Base-by-base conservation (phyloP, 1,284 basidiomycete genomes). In the Stygiomarasmius scandens region DNA sequence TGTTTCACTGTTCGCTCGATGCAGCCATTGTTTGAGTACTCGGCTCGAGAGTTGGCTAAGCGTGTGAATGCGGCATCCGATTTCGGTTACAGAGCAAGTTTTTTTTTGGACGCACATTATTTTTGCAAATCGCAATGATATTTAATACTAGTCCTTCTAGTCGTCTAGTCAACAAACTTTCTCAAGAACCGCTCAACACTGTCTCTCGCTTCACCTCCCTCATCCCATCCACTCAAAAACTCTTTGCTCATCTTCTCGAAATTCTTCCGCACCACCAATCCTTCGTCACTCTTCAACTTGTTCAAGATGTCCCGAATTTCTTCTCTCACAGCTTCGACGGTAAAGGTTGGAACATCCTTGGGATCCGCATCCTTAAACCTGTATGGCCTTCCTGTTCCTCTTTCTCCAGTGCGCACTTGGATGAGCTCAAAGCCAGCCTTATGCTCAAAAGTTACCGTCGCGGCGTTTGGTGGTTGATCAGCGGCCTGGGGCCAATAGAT, bases 401-500 rank as follows among this genome's bases (percentile, higher is more conserved):
- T 3, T 11, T 46, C 22, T 32, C 55, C 55, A 23, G 49, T 56
- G 36, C 55, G 49, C 5, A 56, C 50, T 48, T 56, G 43, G 10
- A 56, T 41, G 9, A 56, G 43, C 49, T 56, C 55, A 20, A 52
- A 52, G 2, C 55, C 50, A 10, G 55, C 49, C 6, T 56, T 56
- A 20, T 52, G 10, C 14, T n/a, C 12, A 32, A 36, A 22, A 22
- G 36, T 24, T 5, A 45, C 38, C 14, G 46, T 24, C 14, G 24
- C 24, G 3, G 55, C 55, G 19, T 56, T 56, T 25, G 32, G 36
- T 23, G 55, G 55, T 22, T 56, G 55, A 46, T 56, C 55, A 11
- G 49, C 55, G 10, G 45, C 29, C 22, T 51, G 46, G 10, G 55
- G 55, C 49, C 49, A 55, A 36, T n/a, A 41, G n/a, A 55, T 55